phyloP scores from a whole-genome alignment of 352 stramenopile genomes.

The Globisporangium barbulae region DNA sequence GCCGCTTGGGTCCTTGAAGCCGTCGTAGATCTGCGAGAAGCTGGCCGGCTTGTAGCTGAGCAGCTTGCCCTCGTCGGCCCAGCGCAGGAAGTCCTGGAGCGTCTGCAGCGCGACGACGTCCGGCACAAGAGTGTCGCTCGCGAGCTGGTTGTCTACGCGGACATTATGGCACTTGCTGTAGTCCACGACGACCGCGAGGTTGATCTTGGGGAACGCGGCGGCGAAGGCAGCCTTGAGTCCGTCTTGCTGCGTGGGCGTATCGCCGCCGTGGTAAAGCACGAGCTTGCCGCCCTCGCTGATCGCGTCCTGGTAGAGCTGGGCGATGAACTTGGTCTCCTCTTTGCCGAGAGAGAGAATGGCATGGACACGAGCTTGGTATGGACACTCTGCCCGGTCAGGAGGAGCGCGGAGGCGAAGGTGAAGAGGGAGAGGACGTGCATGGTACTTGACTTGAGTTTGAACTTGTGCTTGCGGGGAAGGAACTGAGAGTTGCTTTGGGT shows the following conservation, averaged over 20 bases:
- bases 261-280: conserved; percentile 39
- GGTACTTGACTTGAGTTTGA: too few relatives aligned
- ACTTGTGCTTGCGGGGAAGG: too few relatives aligned
- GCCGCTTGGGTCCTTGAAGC: conserved; percentile 28
- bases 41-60: conserved; percentile 50
- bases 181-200: conserved; percentile 57
- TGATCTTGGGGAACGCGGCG: conserved; percentile 43
- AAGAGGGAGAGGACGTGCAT: too few relatives aligned
- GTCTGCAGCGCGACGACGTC: conserved; percentile 48
- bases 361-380: too few relatives aligned
- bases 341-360: too few relatives aligned
- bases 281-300: conserved; percentile 52
- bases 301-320: conserved; percentile 46
- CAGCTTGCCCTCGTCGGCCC: conserved; percentile 36
- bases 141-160: conserved; percentile 35
- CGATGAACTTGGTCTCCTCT: conserved; percentile 44
- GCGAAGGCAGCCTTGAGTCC: conserved; percentile 22
- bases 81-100: conserved; percentile 52
- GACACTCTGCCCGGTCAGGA: too few relatives aligned
- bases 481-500: too few relatives aligned
- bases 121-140: conserved; percentile 25
- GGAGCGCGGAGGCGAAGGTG: too few relatives aligned
- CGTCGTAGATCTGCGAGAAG: conserved; percentile 50
- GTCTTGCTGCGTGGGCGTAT: conserved; percentile 29
- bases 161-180: conserved; percentile 59